phyloP scores from a whole-genome alignment of 169 alveolate genomes.

The Plasmodium cynomolgi region DNA sequence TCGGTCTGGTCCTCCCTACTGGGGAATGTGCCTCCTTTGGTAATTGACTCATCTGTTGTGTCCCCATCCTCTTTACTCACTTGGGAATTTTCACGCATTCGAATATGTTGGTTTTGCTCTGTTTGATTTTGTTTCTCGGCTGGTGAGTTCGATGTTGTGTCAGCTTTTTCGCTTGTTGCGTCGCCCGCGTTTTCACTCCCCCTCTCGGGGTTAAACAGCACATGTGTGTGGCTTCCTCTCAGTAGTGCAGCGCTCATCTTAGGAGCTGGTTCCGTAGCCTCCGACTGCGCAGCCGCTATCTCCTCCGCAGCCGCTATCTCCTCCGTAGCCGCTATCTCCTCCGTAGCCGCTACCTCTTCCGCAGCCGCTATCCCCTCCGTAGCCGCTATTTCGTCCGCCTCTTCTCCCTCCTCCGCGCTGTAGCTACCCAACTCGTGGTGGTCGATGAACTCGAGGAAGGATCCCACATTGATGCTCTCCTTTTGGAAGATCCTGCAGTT shows the following conservation, averaged over 20 bases:
- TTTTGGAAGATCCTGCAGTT: slow-evolving; percentile 80
- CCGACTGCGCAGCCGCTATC: not conserved
- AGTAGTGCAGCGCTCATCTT: not conserved
- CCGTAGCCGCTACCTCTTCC: not conserved
- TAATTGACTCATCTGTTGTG: not conserved
- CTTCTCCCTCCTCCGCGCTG: not conserved
- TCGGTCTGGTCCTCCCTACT: not conserved
- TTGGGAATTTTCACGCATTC: no score
- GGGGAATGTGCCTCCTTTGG: not conserved
- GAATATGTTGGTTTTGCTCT: not conserved
- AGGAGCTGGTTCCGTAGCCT: not conserved
- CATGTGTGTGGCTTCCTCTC: not conserved
- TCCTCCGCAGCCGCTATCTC: not conserved
- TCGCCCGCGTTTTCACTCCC: not conserved
- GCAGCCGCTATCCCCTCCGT: not conserved
- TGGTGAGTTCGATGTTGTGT: not conserved
- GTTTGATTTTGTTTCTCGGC: not conserved
- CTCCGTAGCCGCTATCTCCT: not conserved
- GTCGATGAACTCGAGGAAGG: slow-evolving; percentile 19
- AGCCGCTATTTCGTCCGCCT: not conserved
- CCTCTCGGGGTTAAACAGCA: not conserved
- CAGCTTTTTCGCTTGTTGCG: no score
- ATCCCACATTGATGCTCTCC: slow-evolving; percentile 28
- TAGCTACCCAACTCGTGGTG: not conserved
- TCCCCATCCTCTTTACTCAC: not conserved